Conservation (phyloP, 306 rosid genomes). For the Pterocarpus santalinus region DNA sequence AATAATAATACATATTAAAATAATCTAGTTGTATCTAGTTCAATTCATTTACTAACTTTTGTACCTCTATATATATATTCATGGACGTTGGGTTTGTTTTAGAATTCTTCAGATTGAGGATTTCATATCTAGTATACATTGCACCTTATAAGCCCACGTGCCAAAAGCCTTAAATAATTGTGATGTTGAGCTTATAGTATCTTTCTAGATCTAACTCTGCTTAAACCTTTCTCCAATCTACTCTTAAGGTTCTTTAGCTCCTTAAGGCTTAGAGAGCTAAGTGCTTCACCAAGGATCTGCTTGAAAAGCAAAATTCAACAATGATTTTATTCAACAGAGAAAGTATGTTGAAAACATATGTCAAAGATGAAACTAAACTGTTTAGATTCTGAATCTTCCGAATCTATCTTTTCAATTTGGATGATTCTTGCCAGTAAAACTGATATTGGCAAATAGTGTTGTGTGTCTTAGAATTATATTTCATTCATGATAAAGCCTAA, state of each 20-base stretch:
- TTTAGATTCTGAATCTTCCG: conserved; percentile 86
- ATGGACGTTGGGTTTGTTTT: background rate
- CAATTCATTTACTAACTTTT: background rate
- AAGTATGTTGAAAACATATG: background rate
- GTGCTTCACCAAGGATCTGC: conserved; percentile 92
- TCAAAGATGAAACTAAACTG: conserved; percentile 51
- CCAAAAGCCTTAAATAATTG: too few species aligned
- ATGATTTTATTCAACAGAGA: background rate
- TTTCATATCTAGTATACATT: background rate
- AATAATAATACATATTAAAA: too few species aligned
- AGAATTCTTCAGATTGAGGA: background rate
- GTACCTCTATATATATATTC: background rate
- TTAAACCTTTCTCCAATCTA: conserved; percentile 93
- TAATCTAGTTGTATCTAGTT: too few species aligned
- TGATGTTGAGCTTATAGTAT: conserved; percentile 29
- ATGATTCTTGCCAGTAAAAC: conserved; percentile 95
- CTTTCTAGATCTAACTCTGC: conserved; percentile 91
- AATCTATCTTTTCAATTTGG: conserved; percentile 87
- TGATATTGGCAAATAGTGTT: conserved; percentile 40
- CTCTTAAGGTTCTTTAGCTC: conserved; percentile 90
- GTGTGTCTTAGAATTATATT: background rate
- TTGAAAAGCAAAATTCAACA: conserved; percentile 41
- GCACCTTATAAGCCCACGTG: too few species aligned
- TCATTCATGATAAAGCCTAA: too few species aligned
- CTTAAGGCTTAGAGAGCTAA: conserved; percentile 71